These are phyloP conservation scores for Auricularia auricula-judae DNA, from an alignment of 768 basidiomycete genomes.

Conservation along the genomic window DNA sequence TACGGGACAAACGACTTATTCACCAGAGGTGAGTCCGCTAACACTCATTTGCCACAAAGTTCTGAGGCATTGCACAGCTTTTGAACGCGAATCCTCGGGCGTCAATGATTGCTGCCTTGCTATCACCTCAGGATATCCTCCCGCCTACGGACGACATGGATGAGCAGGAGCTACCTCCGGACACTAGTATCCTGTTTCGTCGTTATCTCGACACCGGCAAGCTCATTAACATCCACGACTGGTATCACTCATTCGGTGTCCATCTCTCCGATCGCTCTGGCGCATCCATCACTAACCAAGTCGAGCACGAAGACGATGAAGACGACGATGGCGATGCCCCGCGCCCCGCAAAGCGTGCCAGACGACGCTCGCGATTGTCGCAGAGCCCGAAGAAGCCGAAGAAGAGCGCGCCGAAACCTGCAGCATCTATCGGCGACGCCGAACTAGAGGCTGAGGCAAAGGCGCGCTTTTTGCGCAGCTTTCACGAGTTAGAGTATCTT, in stretches of 20 bases:
- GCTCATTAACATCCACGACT: constrained; percentile 81
- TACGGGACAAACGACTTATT: constrained; percentile 51
- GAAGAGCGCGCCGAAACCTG: constrained; percentile 27
- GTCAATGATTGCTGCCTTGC: constrained; percentile 46
- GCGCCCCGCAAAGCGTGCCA: neutral
- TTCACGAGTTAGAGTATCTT: constrained; percentile 74
- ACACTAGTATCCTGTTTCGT: constrained; percentile 64
- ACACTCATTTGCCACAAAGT: neutral
- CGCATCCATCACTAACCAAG: constrained; percentile 13
- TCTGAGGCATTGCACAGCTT: constrained; percentile 26
- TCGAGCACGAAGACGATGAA: constrained; percentile 20
- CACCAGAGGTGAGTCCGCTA: constrained; percentile 32
- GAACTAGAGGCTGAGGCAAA: constrained; percentile 37
- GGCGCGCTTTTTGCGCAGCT: constrained; percentile 64
- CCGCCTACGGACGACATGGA: constrained; percentile 6
- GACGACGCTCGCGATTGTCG: neutral
- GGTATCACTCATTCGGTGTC: constrained; percentile 68
- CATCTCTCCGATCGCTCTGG: constrained; percentile 42
- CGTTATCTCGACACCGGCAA: constrained; percentile 71
- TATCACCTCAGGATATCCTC: constrained; percentile 45
- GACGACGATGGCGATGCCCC: constrained; percentile 8
- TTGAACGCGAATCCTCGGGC: constrained; percentile 62
- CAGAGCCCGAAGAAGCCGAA: constrained; percentile 10
- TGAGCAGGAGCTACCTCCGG: constrained; percentile 40
- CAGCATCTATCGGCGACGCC: constrained; percentile 9